Evolutionary conservation across 1,284 basidiomycete genomes (phyloP).

Genomic region (Moesziomyces antarcticus): DNA sequence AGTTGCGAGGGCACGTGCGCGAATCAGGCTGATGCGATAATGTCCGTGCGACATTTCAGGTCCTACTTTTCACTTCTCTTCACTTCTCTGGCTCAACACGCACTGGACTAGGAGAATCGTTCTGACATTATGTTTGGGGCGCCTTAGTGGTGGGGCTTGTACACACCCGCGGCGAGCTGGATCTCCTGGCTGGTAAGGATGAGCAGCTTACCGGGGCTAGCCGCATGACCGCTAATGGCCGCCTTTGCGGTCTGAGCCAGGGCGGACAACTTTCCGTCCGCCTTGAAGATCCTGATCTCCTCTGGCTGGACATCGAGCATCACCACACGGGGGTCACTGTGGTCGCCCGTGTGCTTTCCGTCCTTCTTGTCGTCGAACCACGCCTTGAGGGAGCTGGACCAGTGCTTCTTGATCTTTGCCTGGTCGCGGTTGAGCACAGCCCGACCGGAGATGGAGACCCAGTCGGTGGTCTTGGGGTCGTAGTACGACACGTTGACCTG

Average conservation of each 20-base stretch:
- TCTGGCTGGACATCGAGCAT: conserved; percentile 83
- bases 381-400: conserved; percentile 68
- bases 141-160: conserved; percentile 30
- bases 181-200: conserved; percentile 76
- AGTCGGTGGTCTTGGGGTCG: conserved; percentile 78
- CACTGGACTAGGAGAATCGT: background rate
- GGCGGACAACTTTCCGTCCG: conserved; percentile 46
- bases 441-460: conserved; percentile 84
- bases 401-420: conserved; percentile 62
- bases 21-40: background rate
- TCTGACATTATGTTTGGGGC: background rate
- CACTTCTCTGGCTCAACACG: background rate
- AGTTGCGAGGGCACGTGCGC: background rate
- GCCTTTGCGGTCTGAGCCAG: conserved; percentile 72
- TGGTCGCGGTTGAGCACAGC: conserved; percentile 69
- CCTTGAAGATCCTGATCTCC: conserved; percentile 70
- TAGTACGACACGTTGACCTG: conserved; percentile 72
- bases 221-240: conserved; percentile 73
- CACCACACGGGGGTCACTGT: conserved; percentile 81
- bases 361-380: conserved; percentile 91
- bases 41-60: background rate
- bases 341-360: conserved; percentile 84
- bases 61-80: too few species aligned
- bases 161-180: conserved; percentile 64
- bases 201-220: conserved; percentile 75